Evolutionary conservation across 1,139 yeast genomes (phyloP).

Genomic region (Debaryomyces sp.): DNA sequence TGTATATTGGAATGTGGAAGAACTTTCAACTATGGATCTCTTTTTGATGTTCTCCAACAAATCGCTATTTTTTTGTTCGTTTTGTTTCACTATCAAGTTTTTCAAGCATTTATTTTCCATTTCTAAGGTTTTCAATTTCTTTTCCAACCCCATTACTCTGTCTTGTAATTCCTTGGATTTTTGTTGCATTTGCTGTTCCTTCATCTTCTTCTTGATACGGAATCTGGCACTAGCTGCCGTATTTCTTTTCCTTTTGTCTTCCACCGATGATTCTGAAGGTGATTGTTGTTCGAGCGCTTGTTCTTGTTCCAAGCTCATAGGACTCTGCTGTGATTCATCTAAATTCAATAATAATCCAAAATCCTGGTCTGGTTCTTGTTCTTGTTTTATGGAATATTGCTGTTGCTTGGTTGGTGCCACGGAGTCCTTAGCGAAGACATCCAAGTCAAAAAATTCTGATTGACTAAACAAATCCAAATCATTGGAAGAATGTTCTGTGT

Average conservation of each 20-base stretch:
- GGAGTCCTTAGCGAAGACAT: conserved; percentile 36
- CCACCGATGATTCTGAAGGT: conserved; percentile 17
- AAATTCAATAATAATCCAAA: background rate
- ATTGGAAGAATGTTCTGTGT: conserved; percentile 21
- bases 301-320: background rate
- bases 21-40: conserved; percentile 38
- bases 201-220: conserved; percentile 60
- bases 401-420: conserved; percentile 19
- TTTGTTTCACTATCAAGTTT: conserved; percentile 51
- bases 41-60: conserved; percentile 45
- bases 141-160: conserved; percentile 40
- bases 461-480: conserved; percentile 50
- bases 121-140: conserved; percentile 55
- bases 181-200: conserved; percentile 61
- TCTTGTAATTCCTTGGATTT: conserved; percentile 47
- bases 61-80: conserved; percentile 45
- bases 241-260: conserved; percentile 57
- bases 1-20: conserved; percentile 35
- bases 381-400: background rate
- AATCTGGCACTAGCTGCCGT: conserved; percentile 68
- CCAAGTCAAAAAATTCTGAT: conserved; percentile 51
- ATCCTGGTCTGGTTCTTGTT: conserved; percentile 4
- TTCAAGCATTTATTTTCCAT: conserved; percentile 79
- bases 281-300: background rate
- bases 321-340: background rate